These are phyloP conservation scores for Sinapis alba DNA, from an alignment of 441 rosid species.

Conservation along the genomic window DNA sequence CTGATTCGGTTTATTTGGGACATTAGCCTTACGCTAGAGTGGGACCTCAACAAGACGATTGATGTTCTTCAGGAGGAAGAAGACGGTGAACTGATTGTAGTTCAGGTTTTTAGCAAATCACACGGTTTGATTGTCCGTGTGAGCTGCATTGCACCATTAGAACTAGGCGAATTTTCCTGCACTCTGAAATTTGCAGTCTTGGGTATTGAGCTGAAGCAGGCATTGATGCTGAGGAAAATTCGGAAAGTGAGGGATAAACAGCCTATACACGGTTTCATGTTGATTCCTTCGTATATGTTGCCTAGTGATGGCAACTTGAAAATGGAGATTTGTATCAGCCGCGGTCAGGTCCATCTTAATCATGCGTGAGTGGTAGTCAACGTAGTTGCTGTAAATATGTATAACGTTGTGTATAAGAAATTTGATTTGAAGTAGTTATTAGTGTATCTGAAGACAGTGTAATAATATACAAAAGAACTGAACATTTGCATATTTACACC, in stretches of 20 bases:
- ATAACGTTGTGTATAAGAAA: neutral
- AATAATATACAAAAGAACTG: neutral
- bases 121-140: neutral
- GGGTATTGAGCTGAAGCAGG: neutral
- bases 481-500: neutral
- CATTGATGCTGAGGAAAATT: neutral
- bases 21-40: neutral
- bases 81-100: neutral
- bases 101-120: neutral
- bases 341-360: neutral
- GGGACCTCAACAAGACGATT: neutral
- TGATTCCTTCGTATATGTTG: neutral
- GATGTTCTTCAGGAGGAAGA: neutral
- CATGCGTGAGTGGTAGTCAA: neutral
- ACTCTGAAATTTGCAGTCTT: neutral
- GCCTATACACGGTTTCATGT: neutral
- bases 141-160: neutral
- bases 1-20: neutral
- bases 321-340: neutral
- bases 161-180: neutral
- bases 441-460: neutral
- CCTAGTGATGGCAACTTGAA: neutral
- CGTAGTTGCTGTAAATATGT: neutral
- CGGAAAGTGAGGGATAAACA: neutral
- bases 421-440: neutral